These are phyloP conservation scores for Pythium pyrilobum DNA, from an alignment of 352 stramenopile genomes.

Conservation along the genomic window DNA sequence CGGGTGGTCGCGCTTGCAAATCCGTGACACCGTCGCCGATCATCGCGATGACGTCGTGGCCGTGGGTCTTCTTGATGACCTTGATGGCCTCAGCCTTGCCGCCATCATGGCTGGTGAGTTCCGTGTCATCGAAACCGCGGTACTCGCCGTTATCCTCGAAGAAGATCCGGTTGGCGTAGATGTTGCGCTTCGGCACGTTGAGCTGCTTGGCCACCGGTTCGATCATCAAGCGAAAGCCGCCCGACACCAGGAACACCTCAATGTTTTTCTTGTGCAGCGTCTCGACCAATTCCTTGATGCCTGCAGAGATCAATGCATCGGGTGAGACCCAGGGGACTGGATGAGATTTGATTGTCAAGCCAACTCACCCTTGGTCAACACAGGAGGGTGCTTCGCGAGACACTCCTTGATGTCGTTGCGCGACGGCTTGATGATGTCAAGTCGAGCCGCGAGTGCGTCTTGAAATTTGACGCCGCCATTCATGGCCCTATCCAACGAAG, in stretches of 20 bases:
- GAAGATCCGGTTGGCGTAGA: slow-evolving; percentile 98
- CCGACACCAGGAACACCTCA: slow-evolving; percentile 97
- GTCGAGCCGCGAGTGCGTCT: slow-evolving; percentile 92
- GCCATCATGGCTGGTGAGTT: slow-evolving; percentile 90
- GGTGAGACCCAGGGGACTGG: slow-evolving; percentile 7
- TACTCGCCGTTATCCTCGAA: slow-evolving; percentile 91
- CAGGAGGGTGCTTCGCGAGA: slow-evolving; percentile 86
- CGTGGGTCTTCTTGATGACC: slow-evolving; percentile 89
- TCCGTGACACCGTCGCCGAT: slow-evolving; percentile 99
- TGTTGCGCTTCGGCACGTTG: slow-evolving; percentile 82
- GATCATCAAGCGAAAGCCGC: slow-evolving; percentile 99
- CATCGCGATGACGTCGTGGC: slow-evolving; percentile 96
- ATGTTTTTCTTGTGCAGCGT: slow-evolving; percentile 88
- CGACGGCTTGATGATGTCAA: slow-evolving; percentile 96
- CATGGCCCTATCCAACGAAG: slow-evolving; percentile 89
- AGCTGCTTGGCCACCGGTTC: slow-evolving; percentile 91
- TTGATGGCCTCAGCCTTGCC: slow-evolving; percentile 80
- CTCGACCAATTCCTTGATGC: slow-evolving; percentile 87
- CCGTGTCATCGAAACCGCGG: slow-evolving; percentile 90
- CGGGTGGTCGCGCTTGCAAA: slow-evolving; percentile 95
- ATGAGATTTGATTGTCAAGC: not conserved
- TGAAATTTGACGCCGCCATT: slow-evolving; percentile 97
- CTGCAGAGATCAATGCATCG: slow-evolving; percentile 12
- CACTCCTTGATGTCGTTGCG: slow-evolving; percentile 85
- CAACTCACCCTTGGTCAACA: slow-evolving; percentile 74